phyloP scores from a whole-genome alignment of 257 asterid species.

The Agastache rugosa region DNA sequence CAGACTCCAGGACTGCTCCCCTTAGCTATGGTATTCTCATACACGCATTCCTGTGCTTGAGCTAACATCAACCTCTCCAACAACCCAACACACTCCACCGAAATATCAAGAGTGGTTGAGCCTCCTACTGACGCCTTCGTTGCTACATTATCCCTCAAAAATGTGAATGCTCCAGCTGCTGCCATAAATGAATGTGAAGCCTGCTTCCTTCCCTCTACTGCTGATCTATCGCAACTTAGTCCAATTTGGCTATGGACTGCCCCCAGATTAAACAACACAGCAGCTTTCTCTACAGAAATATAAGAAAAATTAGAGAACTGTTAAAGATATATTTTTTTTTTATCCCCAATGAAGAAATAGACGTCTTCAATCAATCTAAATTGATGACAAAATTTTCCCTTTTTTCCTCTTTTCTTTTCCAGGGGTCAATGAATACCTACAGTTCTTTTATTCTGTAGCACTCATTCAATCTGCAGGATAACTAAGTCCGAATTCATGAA shows the following conservation, averaged over 20 bases:
- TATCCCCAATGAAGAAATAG: conserved; percentile 33
- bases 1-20: conserved; percentile 92
- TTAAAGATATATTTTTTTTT: neutral
- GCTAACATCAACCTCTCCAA: conserved; percentile 94
- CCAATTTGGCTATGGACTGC: conserved; percentile 94
- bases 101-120: conserved; percentile 78
- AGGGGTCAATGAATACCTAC: neutral
- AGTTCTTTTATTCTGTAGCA: neutral
- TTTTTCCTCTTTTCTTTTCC: neutral
- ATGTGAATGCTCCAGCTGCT: conserved; percentile 89
- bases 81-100: conserved; percentile 87
- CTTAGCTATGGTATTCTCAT: conserved; percentile 88
- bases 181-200: conserved; percentile 93
- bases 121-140: conserved; percentile 80
- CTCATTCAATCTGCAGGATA: conserved; percentile 8
- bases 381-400: neutral
- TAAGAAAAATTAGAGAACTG: neutral
- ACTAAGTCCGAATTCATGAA: neutral
- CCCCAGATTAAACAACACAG: conserved; percentile 88
- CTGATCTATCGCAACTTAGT: conserved; percentile 76
- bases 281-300: conserved; percentile 78
- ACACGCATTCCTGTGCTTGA: conserved; percentile 96
- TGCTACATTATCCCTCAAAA: conserved; percentile 79
- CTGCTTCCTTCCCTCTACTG: conserved; percentile 93
- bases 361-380: conserved; percentile 11